Conservation (phyloP, 257 asterid species). For the Primulina huaijiensis region DNA sequence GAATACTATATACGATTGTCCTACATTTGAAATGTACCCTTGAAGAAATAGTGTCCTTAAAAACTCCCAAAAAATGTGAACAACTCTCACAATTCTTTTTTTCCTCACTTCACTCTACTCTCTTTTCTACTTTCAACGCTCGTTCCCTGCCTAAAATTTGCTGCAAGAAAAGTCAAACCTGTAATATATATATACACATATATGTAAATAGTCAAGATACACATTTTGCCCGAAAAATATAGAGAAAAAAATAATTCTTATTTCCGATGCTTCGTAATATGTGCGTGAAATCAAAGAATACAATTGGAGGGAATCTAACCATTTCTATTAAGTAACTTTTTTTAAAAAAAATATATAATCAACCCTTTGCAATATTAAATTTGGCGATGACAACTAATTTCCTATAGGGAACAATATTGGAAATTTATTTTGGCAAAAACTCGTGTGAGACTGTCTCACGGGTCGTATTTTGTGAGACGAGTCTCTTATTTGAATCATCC, state of each 20-base stretch:
- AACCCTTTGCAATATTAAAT: too few species aligned
- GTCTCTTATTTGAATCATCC: too few species aligned
- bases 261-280: too few species aligned
- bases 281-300: too few species aligned
- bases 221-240: background rate
- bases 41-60: constrained; percentile 23
- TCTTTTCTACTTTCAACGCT: constrained; percentile 7
- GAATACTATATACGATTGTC: constrained; percentile 16
- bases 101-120: background rate
- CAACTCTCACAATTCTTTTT: background rate
- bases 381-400: background rate
- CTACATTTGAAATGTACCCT: constrained; percentile 27
- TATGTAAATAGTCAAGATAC: background rate
- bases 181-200: background rate
- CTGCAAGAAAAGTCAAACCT: constrained; percentile 25
- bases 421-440: too few species aligned
- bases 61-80: constrained; percentile 18
- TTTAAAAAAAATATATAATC: too few species aligned
- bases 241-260: background rate
- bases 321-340: too few species aligned
- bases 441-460: too few species aligned
- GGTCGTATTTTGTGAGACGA: too few species aligned
- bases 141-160: constrained; percentile 24
- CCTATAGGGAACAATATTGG: background rate
- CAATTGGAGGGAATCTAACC: too few species aligned